Evolutionary conservation across 371 early-diverging fungal species (phyloP), one percentile per base, ranked within the genome.

Genomic region (Nematocida sp.): DNA sequence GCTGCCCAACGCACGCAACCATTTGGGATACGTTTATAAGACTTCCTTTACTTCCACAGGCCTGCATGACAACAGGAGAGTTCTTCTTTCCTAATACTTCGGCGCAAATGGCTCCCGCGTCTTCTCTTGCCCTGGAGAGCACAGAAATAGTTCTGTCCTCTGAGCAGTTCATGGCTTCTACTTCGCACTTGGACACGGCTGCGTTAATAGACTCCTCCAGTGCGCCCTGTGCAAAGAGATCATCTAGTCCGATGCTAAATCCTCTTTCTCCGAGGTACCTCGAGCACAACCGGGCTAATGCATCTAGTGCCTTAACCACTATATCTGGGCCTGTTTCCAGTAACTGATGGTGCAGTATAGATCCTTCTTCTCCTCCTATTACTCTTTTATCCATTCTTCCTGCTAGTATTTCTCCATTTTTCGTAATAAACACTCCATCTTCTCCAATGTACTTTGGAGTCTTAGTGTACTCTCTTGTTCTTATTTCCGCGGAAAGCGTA

Each of bases 1-100:
- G 97, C 85, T 99, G 99, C 79, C 97, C 99, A 78, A 99, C 97
- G 89, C 94, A 94, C 68, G 95, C 94, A 78, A 94, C 92, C 97
- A 99, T 97, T 85, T 99, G 99, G 32, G 92, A 93, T 45, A 96
- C 95, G 86, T 98, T 98, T 82, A 95, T 90, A 65, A 91, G 89
- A 39, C 94, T 93, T 78, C 97, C 94, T 83, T 95, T 95, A 66
- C 94, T 93, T 35, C 95, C 96, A 84, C 93, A 94, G 23, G 89
- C 87, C 30, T 92, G 91, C 99, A 99, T 99, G 85, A 92, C 93
- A 67, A 93, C 86, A 0, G 97, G 94, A 5, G 95, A 91, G 79
- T 97, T 99, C 84, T 90, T 88, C 82, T 87, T 88, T 82, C 89
- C 90, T 55, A 99, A 85, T 82, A 93, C 92, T 28, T 88, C 86